Evolutionary conservation across 169 alveolate genomes (phyloP).

Genomic region (Miamiensis avidus): DNA sequence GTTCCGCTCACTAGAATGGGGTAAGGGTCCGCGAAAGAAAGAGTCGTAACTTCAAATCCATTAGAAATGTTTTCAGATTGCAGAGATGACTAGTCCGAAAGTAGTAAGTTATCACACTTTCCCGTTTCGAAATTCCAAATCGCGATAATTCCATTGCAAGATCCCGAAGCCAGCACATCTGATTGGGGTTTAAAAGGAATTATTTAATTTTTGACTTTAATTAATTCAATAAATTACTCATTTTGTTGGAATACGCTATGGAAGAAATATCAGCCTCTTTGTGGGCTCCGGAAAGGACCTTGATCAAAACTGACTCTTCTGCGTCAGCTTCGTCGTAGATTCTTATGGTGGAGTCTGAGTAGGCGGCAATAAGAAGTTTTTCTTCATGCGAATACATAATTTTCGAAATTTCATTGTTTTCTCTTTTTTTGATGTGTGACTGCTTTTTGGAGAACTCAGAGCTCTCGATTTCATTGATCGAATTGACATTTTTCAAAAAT

Average conservation of each 20-base stretch:
- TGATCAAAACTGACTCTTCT: constrained; percentile 72
- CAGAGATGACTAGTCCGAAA: constrained; percentile 21
- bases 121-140: constrained; percentile 88
- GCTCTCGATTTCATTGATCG: constrained; percentile 60
- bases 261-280: constrained; percentile 65
- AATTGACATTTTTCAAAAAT: constrained; percentile 66
- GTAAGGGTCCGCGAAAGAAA: constrained; percentile 78
- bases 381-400: constrained; percentile 60
- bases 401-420: constrained; percentile 58
- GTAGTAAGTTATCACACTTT: constrained; percentile 72
- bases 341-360: constrained; percentile 78
- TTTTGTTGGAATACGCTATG: constrained; percentile 58
- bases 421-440: constrained; percentile 50
- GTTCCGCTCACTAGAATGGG: constrained; percentile 70
- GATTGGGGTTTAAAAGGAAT: neutral
- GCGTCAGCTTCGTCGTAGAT: constrained; percentile 81
- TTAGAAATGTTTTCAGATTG: neutral
- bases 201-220: neutral
- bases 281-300: constrained; percentile 80
- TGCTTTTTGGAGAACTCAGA: constrained; percentile 54
- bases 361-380: constrained; percentile 70
- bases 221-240: constrained; percentile 21
- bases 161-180: constrained; percentile 1
- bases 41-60: constrained; percentile 51
- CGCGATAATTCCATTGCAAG: constrained; percentile 55